Evolutionary conservation across 176 grass and related monocot species (phyloP), one percentile per base, ranked within the genome.

Genomic region (Cenchrus americanus): DNA sequence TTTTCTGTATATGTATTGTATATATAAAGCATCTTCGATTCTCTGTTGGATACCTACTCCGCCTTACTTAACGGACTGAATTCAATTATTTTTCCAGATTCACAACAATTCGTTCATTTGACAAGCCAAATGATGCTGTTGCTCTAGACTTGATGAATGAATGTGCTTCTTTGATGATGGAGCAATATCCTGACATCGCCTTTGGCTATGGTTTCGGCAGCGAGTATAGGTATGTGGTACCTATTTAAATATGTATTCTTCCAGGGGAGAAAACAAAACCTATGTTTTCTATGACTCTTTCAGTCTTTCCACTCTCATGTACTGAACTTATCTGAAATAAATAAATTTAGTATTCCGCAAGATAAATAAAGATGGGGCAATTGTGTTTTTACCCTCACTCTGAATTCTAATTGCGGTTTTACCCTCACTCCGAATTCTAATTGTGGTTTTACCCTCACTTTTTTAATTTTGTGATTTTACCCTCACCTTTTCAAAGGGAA

Each of bases 161-260:
- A 24, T 94, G 83, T 89, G 88, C 94, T 54, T 81, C 79, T 21
- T 85, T 83, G 40, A 89, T 92, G 90, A 84, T 97, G 46, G 83
- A 88, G 52, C 84, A 74, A 10, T 97, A 92, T 79, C 85, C 94
- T 24, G 90, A 89, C 58, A 92, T 94, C 57, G 81, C 83, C 47
- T 97, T 94, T 83, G 81, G 90, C 64, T 97, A 94, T 78, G 94
- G 94, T 63, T 93, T 91, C 70, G 83, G 84, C 73, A 87, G 83
- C 18, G 92, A 97, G 82, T 97, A 89, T 80, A 97, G 90, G 92
- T 97, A 89, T 13, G 19, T 52, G 1, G 43, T 46, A 30, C 17
- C n/a, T 12, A 52, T 79, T 72, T 21, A 78, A 53, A 73, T 78
- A 10, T 3, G 13, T 72, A 17, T 22, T 62, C 10, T 77, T 87